Percentiles rank a stretch among this genome's conserved stretches.
Conservation (phyloP, 2,329 filamentous ascomycete genomes). For the Ascosphaera apis region DNA sequence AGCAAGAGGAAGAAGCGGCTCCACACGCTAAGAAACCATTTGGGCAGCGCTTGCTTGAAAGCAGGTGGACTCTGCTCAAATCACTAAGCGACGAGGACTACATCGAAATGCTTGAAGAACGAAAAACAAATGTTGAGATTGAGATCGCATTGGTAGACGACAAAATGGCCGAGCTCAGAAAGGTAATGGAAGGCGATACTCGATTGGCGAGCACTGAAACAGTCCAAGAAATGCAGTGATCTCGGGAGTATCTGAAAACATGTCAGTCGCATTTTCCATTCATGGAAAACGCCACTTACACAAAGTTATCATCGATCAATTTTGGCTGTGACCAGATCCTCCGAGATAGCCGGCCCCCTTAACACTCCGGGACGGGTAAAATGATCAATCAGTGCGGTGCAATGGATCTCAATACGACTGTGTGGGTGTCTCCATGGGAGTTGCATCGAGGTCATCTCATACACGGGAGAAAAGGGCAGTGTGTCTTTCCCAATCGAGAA, state of each 20-base stretch:
- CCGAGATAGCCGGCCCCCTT: no score
- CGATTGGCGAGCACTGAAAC: background rate
- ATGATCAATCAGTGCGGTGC: no score
- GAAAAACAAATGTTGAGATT: slow-evolving; percentile 45
- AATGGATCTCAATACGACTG: no score
- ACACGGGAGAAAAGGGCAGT: no score
- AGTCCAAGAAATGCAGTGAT: background rate
- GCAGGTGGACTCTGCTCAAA: slow-evolving; percentile 49
- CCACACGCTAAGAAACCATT: slow-evolving; percentile 14
- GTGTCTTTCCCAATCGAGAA: no score
- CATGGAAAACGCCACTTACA: no score
- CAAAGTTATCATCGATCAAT: no score
- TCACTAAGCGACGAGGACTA: slow-evolving; percentile 53
- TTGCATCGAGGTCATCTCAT: no score
- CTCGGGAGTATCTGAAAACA: background rate
- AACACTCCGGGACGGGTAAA: no score
- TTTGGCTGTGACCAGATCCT: no score
- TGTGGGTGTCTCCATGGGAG: no score
- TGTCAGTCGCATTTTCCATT: no score
- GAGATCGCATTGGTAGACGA: slow-evolving; percentile 63
- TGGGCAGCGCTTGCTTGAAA: slow-evolving; percentile 30
- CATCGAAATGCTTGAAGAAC: slow-evolving; percentile 44
- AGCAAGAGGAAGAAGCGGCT: slow-evolving; percentile 11
- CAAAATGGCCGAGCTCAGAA: slow-evolving; percentile 35
- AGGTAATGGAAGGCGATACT: slow-evolving; percentile 3